These are phyloP conservation scores for Sporodiniella umbellata DNA, from an alignment of 371 early-diverging fungal genomes.

Conservation along the genomic window DNA sequence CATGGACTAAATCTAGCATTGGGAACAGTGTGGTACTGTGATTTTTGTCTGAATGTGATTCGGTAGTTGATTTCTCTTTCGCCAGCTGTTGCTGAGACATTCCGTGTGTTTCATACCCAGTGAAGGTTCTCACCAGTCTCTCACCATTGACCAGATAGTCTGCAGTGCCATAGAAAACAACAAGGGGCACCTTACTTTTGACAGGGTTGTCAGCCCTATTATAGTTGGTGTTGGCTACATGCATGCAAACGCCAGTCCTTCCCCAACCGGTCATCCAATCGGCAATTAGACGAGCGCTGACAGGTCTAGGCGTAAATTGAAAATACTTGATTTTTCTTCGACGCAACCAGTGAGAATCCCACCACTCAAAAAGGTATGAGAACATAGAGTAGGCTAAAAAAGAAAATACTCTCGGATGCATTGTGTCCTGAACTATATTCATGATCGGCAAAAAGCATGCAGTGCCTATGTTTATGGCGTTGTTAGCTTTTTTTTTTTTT, in stretches of 20 bases:
- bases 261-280: conserved; percentile 57
- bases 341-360: conserved; percentile 54
- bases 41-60: background rate
- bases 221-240: conserved; percentile 16
- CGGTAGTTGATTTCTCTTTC: conserved; percentile 6
- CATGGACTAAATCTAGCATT: conserved; percentile 42
- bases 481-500: background rate
- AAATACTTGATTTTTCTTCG: conserved; percentile 52
- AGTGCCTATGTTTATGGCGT: conserved; percentile 21
- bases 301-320: conserved; percentile 58
- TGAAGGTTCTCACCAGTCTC: conserved; percentile 35
- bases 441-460: conserved; percentile 50
- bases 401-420: conserved; percentile 23
- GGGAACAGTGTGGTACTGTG: conserved; percentile 15
- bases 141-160: conserved; percentile 55
- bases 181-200: conserved; percentile 30
- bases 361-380: conserved; percentile 56
- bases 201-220: background rate
- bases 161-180: conserved; percentile 49
- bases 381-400: conserved; percentile 55
- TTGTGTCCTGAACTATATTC: conserved; percentile 30
- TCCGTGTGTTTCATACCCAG: conserved; percentile 24
- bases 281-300: conserved; percentile 39
- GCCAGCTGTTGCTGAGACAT: conserved; percentile 8
- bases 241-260: conserved; percentile 33